Evolutionary conservation across 2,329 filamentous ascomycete species (phyloP).

Genomic region (Fusarium anguioides): DNA sequence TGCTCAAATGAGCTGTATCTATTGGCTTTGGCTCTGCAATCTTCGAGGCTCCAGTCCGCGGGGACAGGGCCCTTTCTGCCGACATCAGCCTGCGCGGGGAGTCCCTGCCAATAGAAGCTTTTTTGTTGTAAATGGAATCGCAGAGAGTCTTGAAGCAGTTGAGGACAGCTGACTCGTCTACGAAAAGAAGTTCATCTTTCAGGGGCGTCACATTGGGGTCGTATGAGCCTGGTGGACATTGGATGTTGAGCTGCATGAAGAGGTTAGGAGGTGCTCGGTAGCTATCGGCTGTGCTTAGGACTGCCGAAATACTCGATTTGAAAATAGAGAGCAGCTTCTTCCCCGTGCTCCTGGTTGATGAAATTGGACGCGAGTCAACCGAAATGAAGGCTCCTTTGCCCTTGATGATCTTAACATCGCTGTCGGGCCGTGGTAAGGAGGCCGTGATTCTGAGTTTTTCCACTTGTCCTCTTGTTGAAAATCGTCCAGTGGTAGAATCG

Average conservation of each 20-base stretch:
- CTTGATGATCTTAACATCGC: slow-evolving; percentile 56
- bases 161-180: slow-evolving; percentile 60
- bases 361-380: slow-evolving; percentile 74
- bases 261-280: slow-evolving; percentile 57
- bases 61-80: background rate
- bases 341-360: slow-evolving; percentile 62
- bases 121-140: slow-evolving; percentile 51
- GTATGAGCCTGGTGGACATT: slow-evolving; percentile 71
- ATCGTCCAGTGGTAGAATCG: background rate
- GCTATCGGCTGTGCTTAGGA: slow-evolving; percentile 36
- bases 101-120: background rate
- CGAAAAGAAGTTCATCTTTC: slow-evolving; percentile 79
- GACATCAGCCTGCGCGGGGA: background rate
- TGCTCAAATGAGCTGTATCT: background rate
- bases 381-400: slow-evolving; percentile 70
- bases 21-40: background rate
- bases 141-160: slow-evolving; percentile 61
- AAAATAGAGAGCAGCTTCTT: slow-evolving; percentile 69
- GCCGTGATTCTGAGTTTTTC: slow-evolving; percentile 48
- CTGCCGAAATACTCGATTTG: slow-evolving; percentile 59
- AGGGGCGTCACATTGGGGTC: slow-evolving; percentile 77
- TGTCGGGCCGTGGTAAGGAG: slow-evolving; percentile 65
- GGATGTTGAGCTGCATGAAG: slow-evolving; percentile 73
- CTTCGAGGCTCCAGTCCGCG: background rate
- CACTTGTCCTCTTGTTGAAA: background rate